Percentiles rank a stretch among this genome's conserved stretches.
Conservation (phyloP, 169 alveolate genomes). For the Cryptosporidium sp. region DNA sequence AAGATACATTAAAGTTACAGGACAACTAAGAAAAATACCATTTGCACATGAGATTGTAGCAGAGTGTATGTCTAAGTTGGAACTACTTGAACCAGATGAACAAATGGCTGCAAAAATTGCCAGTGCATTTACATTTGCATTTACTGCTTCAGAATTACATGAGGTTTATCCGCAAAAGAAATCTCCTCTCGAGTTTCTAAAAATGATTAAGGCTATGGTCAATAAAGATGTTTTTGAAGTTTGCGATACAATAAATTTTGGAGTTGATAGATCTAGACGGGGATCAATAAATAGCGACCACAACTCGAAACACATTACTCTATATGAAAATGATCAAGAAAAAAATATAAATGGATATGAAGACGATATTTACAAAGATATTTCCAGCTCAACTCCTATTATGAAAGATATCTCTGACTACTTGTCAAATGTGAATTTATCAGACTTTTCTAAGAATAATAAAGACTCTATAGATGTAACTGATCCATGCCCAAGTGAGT, state of each 20-base stretch:
- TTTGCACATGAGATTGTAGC: constrained; percentile 81
- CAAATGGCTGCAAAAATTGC: constrained; percentile 85
- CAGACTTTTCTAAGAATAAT: constrained; percentile 19
- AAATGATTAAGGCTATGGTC: constrained; percentile 69
- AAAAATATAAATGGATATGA: constrained; percentile 21
- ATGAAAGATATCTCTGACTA: constrained; percentile 36
- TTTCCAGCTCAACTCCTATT: constrained; percentile 23
- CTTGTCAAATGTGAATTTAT: constrained; percentile 11
- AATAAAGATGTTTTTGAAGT: constrained; percentile 80
- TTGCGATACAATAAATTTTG: constrained; percentile 78
- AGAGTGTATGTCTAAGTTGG: constrained; percentile 82
- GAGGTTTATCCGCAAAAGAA: constrained; percentile 80
- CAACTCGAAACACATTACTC: constrained; percentile 16
- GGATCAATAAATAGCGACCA: constrained; percentile 72
- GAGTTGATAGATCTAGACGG: constrained; percentile 74
- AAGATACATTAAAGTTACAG: constrained; percentile 70
- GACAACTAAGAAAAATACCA: constrained; percentile 78
- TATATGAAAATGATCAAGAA: constrained; percentile 41
- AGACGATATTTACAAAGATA: constrained; percentile 51
- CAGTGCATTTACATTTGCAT: constrained; percentile 80
- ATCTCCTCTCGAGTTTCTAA: constrained; percentile 76
- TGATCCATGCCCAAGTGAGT: constrained; percentile 11
- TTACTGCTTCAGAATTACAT: constrained; percentile 80
- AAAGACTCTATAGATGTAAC: constrained; percentile 26
- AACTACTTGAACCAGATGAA: constrained; percentile 83